phyloP scores from a whole-genome alignment of 2,329 filamentous ascomycete genomes.

The Capronia americana region DNA sequence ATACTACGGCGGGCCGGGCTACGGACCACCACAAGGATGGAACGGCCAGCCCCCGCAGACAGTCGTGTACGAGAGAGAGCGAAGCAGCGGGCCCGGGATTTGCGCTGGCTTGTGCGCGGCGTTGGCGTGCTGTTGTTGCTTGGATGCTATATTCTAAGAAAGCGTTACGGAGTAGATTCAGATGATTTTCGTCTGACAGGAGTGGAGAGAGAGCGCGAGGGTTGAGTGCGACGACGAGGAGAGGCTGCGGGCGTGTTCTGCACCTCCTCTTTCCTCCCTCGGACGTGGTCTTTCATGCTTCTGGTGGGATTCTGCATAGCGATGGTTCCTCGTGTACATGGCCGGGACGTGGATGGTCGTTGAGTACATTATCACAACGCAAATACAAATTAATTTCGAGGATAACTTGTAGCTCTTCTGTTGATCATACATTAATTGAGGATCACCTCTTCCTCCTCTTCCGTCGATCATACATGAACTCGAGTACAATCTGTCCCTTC shows the following conservation, averaged over 20 bases:
- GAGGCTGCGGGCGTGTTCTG: neutral
- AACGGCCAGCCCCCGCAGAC: constrained; percentile 46
- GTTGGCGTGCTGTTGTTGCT: constrained; percentile 58
- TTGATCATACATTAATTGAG: no score
- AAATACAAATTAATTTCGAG: no score
- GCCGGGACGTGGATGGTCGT: no score
- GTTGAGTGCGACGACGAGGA: neutral
- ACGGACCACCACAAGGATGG: constrained; percentile 31
- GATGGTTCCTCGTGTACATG: neutral
- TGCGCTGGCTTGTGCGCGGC: constrained; percentile 57
- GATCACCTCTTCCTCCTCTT: no score
- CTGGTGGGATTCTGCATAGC: constrained; percentile 8
- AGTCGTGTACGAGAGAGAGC: constrained; percentile 47
- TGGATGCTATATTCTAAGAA: constrained; percentile 53
- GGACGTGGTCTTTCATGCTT: neutral
- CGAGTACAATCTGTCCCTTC: no score
- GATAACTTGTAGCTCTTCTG: no score
- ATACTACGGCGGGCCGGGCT: constrained; percentile 15
- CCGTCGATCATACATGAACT: no score
- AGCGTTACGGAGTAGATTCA: no score
- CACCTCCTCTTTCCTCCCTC: neutral
- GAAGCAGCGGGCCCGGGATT: constrained; percentile 46
- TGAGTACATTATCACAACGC: no score
- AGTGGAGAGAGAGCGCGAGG: neutral
- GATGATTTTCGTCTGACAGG: neutral